Evolutionary conservation across 1,284 basidiomycete species (phyloP).

Genomic region (Leccinum proximum): DNA sequence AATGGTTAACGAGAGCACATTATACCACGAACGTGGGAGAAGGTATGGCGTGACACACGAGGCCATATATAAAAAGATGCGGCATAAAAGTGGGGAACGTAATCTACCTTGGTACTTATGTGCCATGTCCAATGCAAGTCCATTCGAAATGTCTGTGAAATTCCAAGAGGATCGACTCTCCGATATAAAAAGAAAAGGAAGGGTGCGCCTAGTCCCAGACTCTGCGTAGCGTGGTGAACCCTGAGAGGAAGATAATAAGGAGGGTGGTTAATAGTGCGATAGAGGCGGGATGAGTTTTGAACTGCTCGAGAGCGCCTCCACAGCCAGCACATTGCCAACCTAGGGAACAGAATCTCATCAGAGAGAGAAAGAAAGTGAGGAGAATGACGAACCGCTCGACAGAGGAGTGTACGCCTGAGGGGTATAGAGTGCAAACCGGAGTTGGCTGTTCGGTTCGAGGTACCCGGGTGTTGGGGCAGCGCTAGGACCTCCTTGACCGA

Average conservation of each 20-base stretch:
- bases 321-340: slow-evolving; percentile 81
- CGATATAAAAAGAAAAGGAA: slow-evolving; percentile 3
- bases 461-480: slow-evolving; percentile 60
- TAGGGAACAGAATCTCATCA: slow-evolving; percentile 27
- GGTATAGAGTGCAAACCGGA: slow-evolving; percentile 85
- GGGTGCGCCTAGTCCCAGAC: slow-evolving; percentile 21
- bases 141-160: slow-evolving; percentile 23
- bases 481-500: slow-evolving; percentile 72
- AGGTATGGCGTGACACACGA: slow-evolving; percentile 14
- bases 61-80: slow-evolving; percentile 19
- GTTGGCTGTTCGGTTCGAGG: slow-evolving; percentile 65
- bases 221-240: slow-evolving; percentile 41
- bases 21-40: slow-evolving; percentile 20
- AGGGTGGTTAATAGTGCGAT: slow-evolving; percentile 66
- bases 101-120: slow-evolving; percentile 30
- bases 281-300: slow-evolving; percentile 59
- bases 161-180: slow-evolving; percentile 10
- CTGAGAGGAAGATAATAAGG: slow-evolving; percentile 71
- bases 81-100: slow-evolving; percentile 22
- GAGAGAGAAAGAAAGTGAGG: neutral
- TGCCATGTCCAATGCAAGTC: slow-evolving; percentile 30
- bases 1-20: slow-evolving; percentile 18
- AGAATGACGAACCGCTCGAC: slow-evolving; percentile 49
- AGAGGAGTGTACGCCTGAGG: slow-evolving; percentile 77
- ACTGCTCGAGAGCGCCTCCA: slow-evolving; percentile 45